Evolutionary conservation across 352 stramenopile species (phyloP).

Genomic region (Elongisporangium undulatum): DNA sequence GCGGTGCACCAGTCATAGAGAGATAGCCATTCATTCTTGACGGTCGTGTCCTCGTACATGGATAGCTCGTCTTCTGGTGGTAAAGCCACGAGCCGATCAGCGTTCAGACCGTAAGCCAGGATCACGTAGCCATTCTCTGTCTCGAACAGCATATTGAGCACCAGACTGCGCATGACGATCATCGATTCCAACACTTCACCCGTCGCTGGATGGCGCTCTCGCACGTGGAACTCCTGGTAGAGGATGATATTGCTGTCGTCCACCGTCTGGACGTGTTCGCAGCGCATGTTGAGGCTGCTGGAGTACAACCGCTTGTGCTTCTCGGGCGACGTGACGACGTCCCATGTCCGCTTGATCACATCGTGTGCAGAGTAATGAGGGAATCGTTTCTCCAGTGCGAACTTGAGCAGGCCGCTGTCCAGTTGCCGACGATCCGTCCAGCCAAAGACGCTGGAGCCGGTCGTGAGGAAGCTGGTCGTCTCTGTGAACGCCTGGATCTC

Average conservation of each 20-base stretch:
- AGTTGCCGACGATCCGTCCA: not conserved
- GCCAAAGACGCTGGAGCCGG: not conserved
- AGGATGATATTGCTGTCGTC: conserved; percentile 6
- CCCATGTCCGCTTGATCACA: conserved; percentile 1
- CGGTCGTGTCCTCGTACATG: not conserved
- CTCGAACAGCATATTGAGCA: not conserved
- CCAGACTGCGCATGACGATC: not conserved
- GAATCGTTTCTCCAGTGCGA: not conserved
- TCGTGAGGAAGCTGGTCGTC: not conserved
- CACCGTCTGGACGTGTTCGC: conserved; percentile 4
- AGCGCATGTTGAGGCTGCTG: conserved; percentile 2
- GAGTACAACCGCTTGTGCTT: not conserved
- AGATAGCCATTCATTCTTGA: not conserved
- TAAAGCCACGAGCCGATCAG: not conserved
- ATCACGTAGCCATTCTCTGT: not conserved
- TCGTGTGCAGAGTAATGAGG: too few relatives aligned
- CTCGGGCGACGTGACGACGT: not conserved
- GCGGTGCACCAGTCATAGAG: not conserved
- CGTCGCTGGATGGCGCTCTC: not conserved
- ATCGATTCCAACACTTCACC: not conserved
- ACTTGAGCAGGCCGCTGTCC: not conserved
- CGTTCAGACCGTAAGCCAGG: not conserved
- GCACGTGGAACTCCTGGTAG: conserved; percentile 1
- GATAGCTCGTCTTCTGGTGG: not conserved
- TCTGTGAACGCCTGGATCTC: not conserved